phyloP scores from a whole-genome alignment of 2,329 filamentous ascomycete genomes.

The Neofusicoccum kwambonambiense region DNA sequence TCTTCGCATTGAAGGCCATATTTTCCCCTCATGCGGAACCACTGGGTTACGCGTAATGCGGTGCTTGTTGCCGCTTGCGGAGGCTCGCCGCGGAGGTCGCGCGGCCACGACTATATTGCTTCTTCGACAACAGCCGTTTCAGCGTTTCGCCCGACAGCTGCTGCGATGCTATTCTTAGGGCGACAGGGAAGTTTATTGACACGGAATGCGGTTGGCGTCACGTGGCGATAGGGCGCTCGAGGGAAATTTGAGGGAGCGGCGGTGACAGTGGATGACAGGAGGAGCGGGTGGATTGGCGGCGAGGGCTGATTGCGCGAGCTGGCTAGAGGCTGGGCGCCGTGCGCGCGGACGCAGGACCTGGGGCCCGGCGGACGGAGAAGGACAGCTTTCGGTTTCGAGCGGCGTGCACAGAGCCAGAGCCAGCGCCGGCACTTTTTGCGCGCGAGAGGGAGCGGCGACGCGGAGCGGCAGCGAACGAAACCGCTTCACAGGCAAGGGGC shows the following conservation, averaged over 20 bases:
- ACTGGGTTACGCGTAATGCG: background rate
- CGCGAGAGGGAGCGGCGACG: background rate
- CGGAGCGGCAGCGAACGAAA: conserved; percentile 1
- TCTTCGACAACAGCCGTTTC: background rate
- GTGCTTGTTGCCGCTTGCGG: background rate
- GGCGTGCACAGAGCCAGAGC: background rate
- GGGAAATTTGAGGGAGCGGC: conserved; percentile 6
- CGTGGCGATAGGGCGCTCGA: conserved; percentile 9
- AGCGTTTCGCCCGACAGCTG: background rate
- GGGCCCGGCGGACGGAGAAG: background rate
- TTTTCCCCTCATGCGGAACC: conserved; percentile 38
- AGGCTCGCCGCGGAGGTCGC: background rate
- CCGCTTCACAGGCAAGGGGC: conserved; percentile 13
- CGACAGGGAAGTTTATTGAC: conserved; percentile 1
- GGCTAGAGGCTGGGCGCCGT: conserved; percentile 14
- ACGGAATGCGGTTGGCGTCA: background rate
- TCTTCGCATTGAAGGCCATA: conserved; percentile 65
- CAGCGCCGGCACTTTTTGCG: conserved; percentile 4
- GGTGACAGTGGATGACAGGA: conserved; percentile 3
- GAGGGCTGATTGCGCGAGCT: background rate
- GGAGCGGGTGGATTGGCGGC: conserved; percentile 4
- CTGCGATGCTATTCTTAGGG: background rate
- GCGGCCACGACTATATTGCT: background rate
- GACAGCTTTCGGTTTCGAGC: conserved; percentile 10
- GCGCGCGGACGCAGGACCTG: background rate